These are phyloP conservation scores for Cicer bijugum DNA, from an alignment of 306 rosid species.

Conservation along the genomic window DNA sequence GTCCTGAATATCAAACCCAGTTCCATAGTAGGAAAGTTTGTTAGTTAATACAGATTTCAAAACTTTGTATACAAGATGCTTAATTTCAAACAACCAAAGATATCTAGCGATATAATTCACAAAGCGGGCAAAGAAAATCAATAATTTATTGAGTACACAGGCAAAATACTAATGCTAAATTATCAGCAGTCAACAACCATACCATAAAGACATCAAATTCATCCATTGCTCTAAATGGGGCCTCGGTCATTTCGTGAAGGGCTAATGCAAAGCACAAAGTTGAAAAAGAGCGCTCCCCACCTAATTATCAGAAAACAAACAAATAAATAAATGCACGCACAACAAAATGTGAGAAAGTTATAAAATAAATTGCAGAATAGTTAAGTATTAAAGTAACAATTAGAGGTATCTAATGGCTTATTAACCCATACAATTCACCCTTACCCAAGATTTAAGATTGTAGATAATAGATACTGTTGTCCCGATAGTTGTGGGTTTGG, in stretches of 20 bases:
- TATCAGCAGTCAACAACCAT: slow-evolving; percentile 23
- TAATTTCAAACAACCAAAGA: not conserved
- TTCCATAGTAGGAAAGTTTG: slow-evolving; percentile 15
- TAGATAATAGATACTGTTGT: not conserved
- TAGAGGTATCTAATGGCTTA: not conserved
- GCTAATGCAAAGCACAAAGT: slow-evolving; percentile 92
- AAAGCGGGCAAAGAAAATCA: slow-evolving; percentile 7
- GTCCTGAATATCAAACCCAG: slow-evolving; percentile 63
- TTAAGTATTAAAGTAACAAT: not conserved
- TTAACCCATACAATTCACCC: not conserved
- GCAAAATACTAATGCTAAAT: not conserved
- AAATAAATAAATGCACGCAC: not conserved
- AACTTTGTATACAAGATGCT: not conserved
- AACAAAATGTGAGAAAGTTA: slow-evolving; percentile 6
- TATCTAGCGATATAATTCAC: not conserved
- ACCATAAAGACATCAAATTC: slow-evolving; percentile 99
- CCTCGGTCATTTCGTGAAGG: slow-evolving; percentile 93
- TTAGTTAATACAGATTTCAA: slow-evolving; percentile 27
- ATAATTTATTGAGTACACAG: not conserved
- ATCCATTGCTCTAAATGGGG: slow-evolving; percentile 96
- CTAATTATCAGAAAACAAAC: slow-evolving; percentile 48
- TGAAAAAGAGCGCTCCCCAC: slow-evolving; percentile 96
- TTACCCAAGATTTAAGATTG: not conserved
- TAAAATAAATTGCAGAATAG: not conserved
- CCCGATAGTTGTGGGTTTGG: not conserved